Base-by-base conservation (phyloP, 257 asterid genomes). In the Nicotiana attenuata region DNA sequence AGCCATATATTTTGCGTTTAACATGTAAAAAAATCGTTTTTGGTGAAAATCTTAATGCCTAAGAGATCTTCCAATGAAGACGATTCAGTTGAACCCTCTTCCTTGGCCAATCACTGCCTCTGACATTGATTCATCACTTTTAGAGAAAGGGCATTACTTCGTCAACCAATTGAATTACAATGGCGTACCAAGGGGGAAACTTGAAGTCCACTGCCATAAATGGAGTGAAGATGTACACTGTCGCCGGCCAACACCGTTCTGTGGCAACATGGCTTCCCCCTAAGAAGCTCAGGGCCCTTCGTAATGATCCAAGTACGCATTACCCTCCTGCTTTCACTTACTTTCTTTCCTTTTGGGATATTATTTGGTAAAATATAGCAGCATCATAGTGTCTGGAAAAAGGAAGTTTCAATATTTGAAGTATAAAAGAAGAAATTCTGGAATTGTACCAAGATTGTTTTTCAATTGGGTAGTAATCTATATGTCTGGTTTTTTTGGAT, bases 211-310 rank as follows among this genome's bases (percentile, higher is more conserved):
- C 92, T 81, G 89, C 96, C 60, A 89, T 92, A 8, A 96, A 96
- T 82, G 98, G 99, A 78, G 97, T 94, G 10, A 96, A 96, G 87
- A 86, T 91, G 94, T 94, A 96, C 79, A 65, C 97, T 0, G 92
- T 96, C 66, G 47, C 97, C 68, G 93, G 88, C 45, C 93, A 91
- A n/a, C 86, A 88, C 73, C 92, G 94, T 78, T 88, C 97, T 0
- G 11, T 81, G 61, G 98, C 98, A 13, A 82, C 97, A 57, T 96
- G 99, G 98, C 91, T 91, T 66, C 82, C 93, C 84, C 97, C 97
- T 35, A 96, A 96, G 90, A 96, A 94, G 86, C 94, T 83, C 26
- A 91, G 92, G 85, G 97, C 97, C 53, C 94, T 92, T 61, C 93
- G 93, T 50, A 96, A 96, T 88, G 93, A 96, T 78, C 90, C 91